Conservation (phyloP, 148 eudicot species). For the Heliosperma pusillum region DNA sequence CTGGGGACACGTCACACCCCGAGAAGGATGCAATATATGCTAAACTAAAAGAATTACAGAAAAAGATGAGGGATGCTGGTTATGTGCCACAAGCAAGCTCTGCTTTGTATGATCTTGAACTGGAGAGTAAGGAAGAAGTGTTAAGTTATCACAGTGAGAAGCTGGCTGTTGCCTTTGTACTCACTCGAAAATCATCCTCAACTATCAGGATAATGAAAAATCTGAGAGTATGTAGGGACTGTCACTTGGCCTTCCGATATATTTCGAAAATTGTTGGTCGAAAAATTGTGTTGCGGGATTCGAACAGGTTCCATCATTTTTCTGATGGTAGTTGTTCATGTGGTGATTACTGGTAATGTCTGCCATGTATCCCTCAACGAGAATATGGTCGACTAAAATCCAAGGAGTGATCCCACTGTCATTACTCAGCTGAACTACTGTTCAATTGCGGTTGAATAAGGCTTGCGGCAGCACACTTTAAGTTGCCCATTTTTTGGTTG, state of each 20-base stretch:
- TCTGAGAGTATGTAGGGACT: slow-evolving; percentile 61
- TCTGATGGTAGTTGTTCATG: slow-evolving; percentile 63
- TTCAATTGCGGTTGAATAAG: too few relatives aligned
- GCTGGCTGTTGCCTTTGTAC: slow-evolving; percentile 78
- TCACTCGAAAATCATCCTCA: slow-evolving; percentile 47
- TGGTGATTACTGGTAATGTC: slow-evolving; percentile 61
- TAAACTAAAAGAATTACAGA: slow-evolving; percentile 50
- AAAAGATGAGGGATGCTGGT: slow-evolving; percentile 62
- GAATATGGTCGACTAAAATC: not conserved
- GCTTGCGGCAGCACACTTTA: too few relatives aligned
- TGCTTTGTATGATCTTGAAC: slow-evolving; percentile 65
- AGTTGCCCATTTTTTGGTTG: too few relatives aligned
- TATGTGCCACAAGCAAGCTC: slow-evolving; percentile 53
- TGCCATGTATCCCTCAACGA: not conserved
- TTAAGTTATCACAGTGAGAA: slow-evolving; percentile 80
- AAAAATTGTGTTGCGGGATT: slow-evolving; percentile 61
- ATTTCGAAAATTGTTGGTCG: slow-evolving; percentile 55
- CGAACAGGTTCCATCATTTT: slow-evolving; percentile 68
- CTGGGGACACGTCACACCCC: slow-evolving; percentile 65
- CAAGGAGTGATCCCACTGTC: slow-evolving; percentile 11
- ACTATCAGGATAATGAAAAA: slow-evolving; percentile 85
- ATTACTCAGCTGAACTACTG: not conserved
- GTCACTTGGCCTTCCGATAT: slow-evolving; percentile 64
- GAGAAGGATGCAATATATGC: slow-evolving; percentile 53
- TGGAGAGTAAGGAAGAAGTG: slow-evolving; percentile 67